A percentile compares a stretch with the other conserved stretches of the same genome.
These are phyloP conservation scores for Cryptosporidium viatorum DNA, from an alignment of 169 alveolate species.

Conservation along the genomic window DNA sequence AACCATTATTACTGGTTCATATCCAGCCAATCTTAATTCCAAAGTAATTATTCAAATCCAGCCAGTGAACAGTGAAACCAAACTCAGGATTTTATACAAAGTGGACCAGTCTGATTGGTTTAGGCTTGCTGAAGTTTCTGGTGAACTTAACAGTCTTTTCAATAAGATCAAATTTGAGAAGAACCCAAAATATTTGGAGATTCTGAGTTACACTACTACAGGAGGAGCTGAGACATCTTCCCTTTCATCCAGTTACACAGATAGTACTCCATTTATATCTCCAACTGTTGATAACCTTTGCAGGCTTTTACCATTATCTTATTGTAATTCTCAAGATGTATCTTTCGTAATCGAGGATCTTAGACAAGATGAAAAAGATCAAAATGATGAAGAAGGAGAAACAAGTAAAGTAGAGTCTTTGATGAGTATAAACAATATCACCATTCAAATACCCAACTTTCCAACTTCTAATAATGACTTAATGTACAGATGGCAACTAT, in stretches of 20 bases:
- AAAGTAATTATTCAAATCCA: constrained; percentile 22
- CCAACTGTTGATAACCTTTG: not conserved
- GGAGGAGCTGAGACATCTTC: not conserved
- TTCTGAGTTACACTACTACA: not conserved
- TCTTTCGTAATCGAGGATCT: not conserved
- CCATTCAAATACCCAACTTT: constrained; percentile 21
- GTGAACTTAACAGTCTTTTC: not conserved
- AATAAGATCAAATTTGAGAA: constrained; percentile 18
- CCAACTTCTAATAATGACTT: not conserved
- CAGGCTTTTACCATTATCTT: constrained; percentile 35
- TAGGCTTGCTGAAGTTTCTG: constrained; percentile 1
- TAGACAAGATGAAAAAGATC: not conserved
- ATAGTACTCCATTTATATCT: constrained; percentile 26
- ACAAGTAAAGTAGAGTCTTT: not conserved
- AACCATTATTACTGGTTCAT: constrained; percentile 10
- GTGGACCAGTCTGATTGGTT: not conserved
- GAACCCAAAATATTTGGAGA: not conserved
- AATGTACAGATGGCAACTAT: constrained; percentile 34
- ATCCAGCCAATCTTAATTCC: not conserved
- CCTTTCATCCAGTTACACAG: not conserved
- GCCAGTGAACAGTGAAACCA: not conserved
- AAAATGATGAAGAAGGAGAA: not conserved
- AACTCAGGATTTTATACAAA: constrained; percentile 3
- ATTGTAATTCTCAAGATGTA: constrained; percentile 18
- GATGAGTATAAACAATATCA: constrained; percentile 3